Conservation (phyloP, 148 eudicot genomes). For the Amaranthus hypochondriacus region DNA sequence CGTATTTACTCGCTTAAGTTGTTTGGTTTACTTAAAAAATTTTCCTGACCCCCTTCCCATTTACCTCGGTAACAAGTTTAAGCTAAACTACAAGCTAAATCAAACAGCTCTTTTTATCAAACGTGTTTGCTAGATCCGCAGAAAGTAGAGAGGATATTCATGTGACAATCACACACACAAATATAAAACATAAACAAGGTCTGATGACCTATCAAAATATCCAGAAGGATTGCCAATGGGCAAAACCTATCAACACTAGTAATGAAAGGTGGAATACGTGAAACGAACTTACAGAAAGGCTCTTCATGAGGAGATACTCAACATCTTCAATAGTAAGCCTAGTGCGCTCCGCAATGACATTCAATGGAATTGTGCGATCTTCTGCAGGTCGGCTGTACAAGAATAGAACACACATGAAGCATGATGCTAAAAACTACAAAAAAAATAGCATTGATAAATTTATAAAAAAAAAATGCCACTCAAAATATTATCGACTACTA, state of each 20-base stretch:
- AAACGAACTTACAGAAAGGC: slow-evolving; percentile 68
- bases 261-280: not conserved
- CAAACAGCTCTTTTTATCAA: too few species aligned
- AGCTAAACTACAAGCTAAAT: too few species aligned
- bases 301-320: slow-evolving; percentile 96
- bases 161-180: not conserved
- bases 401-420: slow-evolving; percentile 1
- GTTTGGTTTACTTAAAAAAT: too few species aligned
- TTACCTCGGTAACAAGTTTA: too few species aligned
- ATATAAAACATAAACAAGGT: not conserved
- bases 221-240: not conserved
- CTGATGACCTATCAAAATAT: not conserved
- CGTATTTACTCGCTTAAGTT: too few species aligned
- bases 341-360: slow-evolving; percentile 77
- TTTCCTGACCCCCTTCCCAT: too few species aligned
- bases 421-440: not conserved
- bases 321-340: slow-evolving; percentile 76
- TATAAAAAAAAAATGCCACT: too few species aligned
- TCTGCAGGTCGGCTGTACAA: slow-evolving; percentile 84
- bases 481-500: not conserved
- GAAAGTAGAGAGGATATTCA: too few species aligned
- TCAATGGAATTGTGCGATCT: slow-evolving; percentile 81
- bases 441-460: too few species aligned
- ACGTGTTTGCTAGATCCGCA: too few species aligned
- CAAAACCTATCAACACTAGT: not conserved